Conservation (phyloP, 176 grass and related monocot genomes). For the Eremochloa ophiuroides region DNA sequence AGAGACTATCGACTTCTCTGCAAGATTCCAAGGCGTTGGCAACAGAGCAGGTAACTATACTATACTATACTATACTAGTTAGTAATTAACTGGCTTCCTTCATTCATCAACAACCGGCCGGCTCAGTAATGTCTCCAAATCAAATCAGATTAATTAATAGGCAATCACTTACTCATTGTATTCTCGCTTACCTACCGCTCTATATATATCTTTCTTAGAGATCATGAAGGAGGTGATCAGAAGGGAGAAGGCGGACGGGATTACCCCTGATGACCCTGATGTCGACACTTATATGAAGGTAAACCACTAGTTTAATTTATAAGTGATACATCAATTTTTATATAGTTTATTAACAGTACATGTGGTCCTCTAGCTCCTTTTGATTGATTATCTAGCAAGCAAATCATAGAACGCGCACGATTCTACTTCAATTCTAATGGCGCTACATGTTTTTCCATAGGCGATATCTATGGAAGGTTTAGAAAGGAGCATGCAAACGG, state of each 20-base stretch:
- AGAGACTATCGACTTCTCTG: constrained; percentile 67
- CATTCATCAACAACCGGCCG: neutral
- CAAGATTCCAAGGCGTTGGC: constrained; percentile 49
- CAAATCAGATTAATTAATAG: too few relatives aligned
- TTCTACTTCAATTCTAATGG: neutral
- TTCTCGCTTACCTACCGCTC: too few relatives aligned
- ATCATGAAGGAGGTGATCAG: constrained; percentile 68
- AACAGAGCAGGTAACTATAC: constrained; percentile 11
- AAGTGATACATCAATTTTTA: too few relatives aligned
- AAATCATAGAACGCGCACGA: too few relatives aligned
- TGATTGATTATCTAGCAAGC: too few relatives aligned
- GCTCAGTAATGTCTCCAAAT: neutral
- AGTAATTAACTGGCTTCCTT: neutral
- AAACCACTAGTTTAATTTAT: neutral
- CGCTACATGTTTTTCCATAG: constrained; percentile 8
- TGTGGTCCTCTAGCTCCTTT: too few relatives aligned
- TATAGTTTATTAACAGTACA: neutral
- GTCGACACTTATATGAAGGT: constrained; percentile 85
- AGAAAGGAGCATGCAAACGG: constrained; percentile 76
- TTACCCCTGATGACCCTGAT: constrained; percentile 41
- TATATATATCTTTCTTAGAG: neutral
- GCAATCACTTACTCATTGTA: too few relatives aligned
- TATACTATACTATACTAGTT: too few relatives aligned
- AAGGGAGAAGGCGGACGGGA: constrained; percentile 56
- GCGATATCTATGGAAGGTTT: constrained; percentile 68